Percentiles rank a stretch among this genome's conserved stretches.
Evolutionary conservation across 345 rosid genomes (phyloP).

Genomic region (Durio zibethinus): DNA sequence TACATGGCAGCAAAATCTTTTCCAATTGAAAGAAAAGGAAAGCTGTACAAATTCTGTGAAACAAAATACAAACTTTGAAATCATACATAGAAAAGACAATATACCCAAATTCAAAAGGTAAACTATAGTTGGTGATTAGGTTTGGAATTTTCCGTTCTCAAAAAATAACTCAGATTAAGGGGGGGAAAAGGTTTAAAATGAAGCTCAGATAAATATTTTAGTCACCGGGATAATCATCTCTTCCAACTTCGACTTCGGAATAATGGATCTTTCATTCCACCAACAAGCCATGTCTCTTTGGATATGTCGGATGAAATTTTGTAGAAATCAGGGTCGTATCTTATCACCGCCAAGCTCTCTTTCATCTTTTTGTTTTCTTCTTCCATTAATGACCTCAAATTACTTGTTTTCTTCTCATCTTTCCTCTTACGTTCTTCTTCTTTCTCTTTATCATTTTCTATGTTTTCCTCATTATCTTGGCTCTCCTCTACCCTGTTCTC

Average conservation of each 20-base stretch:
- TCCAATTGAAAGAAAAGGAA: slow-evolving; percentile 22
- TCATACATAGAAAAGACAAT: neutral
- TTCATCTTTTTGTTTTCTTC: slow-evolving; percentile 47
- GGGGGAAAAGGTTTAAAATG: neutral
- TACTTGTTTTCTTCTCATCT: slow-evolving; percentile 28
- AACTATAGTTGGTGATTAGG: slow-evolving; percentile 10
- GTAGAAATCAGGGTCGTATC: slow-evolving; percentile 57
- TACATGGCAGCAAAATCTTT: slow-evolving; percentile 28
- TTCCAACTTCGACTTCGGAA: slow-evolving; percentile 77
- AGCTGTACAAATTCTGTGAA: slow-evolving; percentile 24
- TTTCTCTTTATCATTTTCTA: too few relatives aligned
- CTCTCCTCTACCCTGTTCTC: slow-evolving; percentile 27
- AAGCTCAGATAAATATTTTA: neutral
- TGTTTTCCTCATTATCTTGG: slow-evolving; percentile 14
- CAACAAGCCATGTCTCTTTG: slow-evolving; percentile 81
- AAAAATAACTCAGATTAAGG: slow-evolving; percentile 12
- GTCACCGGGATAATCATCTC: slow-evolving; percentile 38
- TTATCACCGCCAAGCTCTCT: slow-evolving; percentile 43
- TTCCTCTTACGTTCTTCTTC: slow-evolving; percentile 17
- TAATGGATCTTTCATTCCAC: slow-evolving; percentile 50
- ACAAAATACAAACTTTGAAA: slow-evolving; percentile 6
- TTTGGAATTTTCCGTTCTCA: slow-evolving; percentile 20
- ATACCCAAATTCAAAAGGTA: neutral
- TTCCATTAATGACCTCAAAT: slow-evolving; percentile 56
- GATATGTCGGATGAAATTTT: slow-evolving; percentile 65